Evolutionary conservation across 192 early-diverging fungal species (phyloP).

Genomic region (Coemansia sp.): DNA sequence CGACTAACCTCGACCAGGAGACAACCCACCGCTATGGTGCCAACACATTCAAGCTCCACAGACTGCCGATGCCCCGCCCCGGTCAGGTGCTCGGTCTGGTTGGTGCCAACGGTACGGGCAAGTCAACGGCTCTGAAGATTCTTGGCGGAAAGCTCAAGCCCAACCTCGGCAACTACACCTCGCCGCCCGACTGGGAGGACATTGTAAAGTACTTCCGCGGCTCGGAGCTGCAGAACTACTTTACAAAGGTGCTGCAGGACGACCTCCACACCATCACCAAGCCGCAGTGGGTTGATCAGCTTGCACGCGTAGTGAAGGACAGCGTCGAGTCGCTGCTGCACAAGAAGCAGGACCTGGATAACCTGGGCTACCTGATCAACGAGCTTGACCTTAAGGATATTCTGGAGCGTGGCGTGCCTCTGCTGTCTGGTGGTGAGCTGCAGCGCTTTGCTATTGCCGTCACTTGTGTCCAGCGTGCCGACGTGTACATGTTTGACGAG

Average conservation of each 20-base stretch:
- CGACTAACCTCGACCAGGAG: slow-evolving; percentile 90
- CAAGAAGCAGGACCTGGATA: slow-evolving; percentile 68
- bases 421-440: slow-evolving; percentile 94
- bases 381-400: slow-evolving; percentile 76
- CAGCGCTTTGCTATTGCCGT: slow-evolving; percentile 97
- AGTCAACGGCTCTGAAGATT: slow-evolving; percentile 93
- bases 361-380: slow-evolving; percentile 72
- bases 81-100: slow-evolving; percentile 97
- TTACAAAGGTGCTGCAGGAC: slow-evolving; percentile 96
- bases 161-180: slow-evolving; percentile 82
- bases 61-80: slow-evolving; percentile 90
- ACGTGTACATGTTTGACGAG: slow-evolving; percentile 99
- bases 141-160: slow-evolving; percentile 93
- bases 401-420: slow-evolving; percentile 75
- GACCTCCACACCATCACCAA: slow-evolving; percentile 93
- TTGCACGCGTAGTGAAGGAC: slow-evolving; percentile 78
- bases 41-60: slow-evolving; percentile 98
- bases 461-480: slow-evolving; percentile 74
- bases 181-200: slow-evolving; percentile 94
- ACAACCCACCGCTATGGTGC: slow-evolving; percentile 95
- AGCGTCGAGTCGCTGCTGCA: slow-evolving; percentile 71
- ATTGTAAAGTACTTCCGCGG: slow-evolving; percentile 96
- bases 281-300: slow-evolving; percentile 93
- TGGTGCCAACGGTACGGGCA: slow-evolving; percentile 96
- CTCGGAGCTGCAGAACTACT: slow-evolving; percentile 97